Evolutionary conservation across 2,329 filamentous ascomycete species (phyloP).

Genomic region (Trichoderma polysporum): DNA sequence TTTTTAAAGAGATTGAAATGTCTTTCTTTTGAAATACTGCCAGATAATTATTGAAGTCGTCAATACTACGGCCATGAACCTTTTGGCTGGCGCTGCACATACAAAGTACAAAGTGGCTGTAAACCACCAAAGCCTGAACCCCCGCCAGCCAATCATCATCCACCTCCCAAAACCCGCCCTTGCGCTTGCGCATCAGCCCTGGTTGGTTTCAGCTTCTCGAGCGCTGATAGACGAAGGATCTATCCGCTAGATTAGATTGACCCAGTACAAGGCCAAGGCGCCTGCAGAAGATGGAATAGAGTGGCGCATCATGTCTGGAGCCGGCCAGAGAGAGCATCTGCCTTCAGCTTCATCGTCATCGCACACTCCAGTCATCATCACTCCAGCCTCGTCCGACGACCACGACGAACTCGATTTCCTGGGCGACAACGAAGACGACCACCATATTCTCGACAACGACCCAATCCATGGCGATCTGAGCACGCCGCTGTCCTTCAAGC

Average conservation of each 20-base stretch:
- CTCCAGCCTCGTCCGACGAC: slow-evolving; percentile 36
- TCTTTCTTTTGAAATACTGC: no score
- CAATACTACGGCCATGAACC: background rate
- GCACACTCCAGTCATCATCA: slow-evolving; percentile 30
- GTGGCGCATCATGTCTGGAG: slow-evolving; percentile 42
- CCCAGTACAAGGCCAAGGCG: background rate
- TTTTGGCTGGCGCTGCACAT: background rate
- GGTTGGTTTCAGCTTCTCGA: background rate
- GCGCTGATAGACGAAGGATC: background rate
- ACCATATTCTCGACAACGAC: slow-evolving; percentile 53
- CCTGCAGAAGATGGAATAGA: slow-evolving; percentile 39
- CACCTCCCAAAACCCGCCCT: background rate
- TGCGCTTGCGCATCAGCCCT: background rate
- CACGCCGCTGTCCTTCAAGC: slow-evolving; percentile 68
- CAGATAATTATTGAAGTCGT: background rate
- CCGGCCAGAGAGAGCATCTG: slow-evolving; percentile 35
- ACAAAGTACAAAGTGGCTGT: background rate
- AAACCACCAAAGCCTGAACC: background rate
- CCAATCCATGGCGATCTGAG: slow-evolving; percentile 52
- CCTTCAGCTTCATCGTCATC: slow-evolving; percentile 39
- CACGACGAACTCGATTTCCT: slow-evolving; percentile 50
- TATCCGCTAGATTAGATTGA: background rate
- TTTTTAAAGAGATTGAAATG: background rate
- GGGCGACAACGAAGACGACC: slow-evolving; percentile 41
- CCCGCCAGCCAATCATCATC: slow-evolving; percentile 18